Base-by-base conservation (phyloP, 2,329 filamentous ascomycete genomes). In the Lachnellula occidentalis region DNA sequence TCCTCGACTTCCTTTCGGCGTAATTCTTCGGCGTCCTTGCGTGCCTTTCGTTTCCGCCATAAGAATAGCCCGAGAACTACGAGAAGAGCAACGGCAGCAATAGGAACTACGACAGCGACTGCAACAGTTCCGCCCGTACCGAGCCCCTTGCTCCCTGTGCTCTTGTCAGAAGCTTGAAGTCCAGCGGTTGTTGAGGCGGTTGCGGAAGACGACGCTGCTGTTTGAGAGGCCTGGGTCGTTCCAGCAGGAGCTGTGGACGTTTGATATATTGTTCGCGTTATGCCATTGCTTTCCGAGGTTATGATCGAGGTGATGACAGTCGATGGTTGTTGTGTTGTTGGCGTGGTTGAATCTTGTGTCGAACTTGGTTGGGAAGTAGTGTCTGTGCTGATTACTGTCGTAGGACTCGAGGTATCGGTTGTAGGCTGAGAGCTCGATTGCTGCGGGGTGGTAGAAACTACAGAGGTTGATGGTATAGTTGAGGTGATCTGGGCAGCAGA, bases 1-100 rank as follows among this genome's bases (percentile, higher is more conserved):
- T 97, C 94, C 70, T 97, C 92, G 11, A 96, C 91, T 72, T 99
- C 94, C 74, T 96, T 96, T 60, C 92, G 83, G 49, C 94, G 83
- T 65, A 92, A 84, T 69, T 96, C 94, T 67, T 94, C 90, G 14
- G 87, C 88, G 59, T 84, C 83, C 76, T 90, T 94, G 60, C 86
- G 84, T 66, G 88, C 85, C 75, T 95, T 95, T 59, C 91, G 87
- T 74, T 85, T 91, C 69, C 89, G 85, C 90, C 91, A 99, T 67
- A 92, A 83, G 71, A 88, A 91, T 27, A 96, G 77, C 6, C 85
- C 88, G 3, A 82, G 83, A 8, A 92, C 72, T 2, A 92, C 83
- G 21, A 97, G 77, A 17, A 95, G 72, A 2, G 90, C 90, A 37
- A 97, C 90, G 1, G 87, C 90, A 1, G 85, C 90, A 48, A 99